Percentiles rank a stretch among this genome's conserved stretches.
These are phyloP conservation scores for Backusella sp. DNA, from an alignment of 192 early-diverging fungal species.

Conservation along the genomic window DNA sequence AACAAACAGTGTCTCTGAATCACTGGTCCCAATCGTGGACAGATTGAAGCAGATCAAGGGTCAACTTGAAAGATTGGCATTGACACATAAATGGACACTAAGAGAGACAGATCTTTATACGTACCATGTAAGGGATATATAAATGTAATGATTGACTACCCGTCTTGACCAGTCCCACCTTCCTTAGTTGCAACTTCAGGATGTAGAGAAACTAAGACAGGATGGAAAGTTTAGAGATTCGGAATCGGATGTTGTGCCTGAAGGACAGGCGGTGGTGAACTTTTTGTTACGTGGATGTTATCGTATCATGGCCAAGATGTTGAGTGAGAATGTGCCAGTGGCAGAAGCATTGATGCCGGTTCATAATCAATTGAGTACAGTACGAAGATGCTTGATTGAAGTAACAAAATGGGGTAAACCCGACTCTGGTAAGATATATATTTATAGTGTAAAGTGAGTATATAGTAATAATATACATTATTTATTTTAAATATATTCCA, in stretches of 20 bases:
- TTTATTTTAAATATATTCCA: background rate
- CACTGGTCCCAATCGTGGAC: conserved; percentile 30
- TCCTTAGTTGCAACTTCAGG: conserved; percentile 63
- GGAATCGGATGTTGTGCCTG: conserved; percentile 57
- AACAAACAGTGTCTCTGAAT: conserved; percentile 33
- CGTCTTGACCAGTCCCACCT: too few species aligned
- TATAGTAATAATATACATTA: background rate
- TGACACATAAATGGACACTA: conserved; percentile 76
- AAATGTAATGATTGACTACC: background rate
- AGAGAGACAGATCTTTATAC: conserved; percentile 79
- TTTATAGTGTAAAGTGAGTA: background rate
- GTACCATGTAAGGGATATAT: conserved; percentile 47
- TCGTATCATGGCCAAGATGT: conserved; percentile 78
- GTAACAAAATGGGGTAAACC: conserved; percentile 82
- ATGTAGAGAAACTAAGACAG: conserved; percentile 79
- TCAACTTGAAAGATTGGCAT: conserved; percentile 71
- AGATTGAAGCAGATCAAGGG: conserved; percentile 66
- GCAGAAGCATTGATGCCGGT: conserved; percentile 80
- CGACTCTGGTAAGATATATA: conserved; percentile 48
- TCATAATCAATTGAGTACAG: conserved; percentile 83
- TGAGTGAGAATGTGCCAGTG: conserved; percentile 77
- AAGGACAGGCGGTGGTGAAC: conserved; percentile 76
- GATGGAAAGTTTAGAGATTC: conserved; percentile 83
- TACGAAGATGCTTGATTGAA: conserved; percentile 74
- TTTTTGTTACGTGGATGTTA: conserved; percentile 85